A percentile compares a stretch with the other conserved stretches of the same genome.
Evolutionary conservation across 345 rosid genomes (phyloP).

Genomic region (Rubroshorea leprosula): DNA sequence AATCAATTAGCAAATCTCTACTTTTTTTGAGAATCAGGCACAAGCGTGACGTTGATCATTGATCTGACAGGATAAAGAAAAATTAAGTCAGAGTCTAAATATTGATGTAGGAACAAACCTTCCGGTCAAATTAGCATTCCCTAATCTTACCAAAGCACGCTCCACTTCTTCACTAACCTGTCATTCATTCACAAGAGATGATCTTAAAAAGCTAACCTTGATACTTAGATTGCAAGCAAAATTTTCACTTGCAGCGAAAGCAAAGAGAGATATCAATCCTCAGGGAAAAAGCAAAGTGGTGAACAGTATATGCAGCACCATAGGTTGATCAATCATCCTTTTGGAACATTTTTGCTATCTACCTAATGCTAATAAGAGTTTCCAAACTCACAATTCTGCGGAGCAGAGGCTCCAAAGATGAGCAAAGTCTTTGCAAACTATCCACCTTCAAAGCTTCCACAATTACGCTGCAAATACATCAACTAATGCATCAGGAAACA

Average conservation of each 20-base stretch:
- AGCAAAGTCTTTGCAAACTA: conserved; percentile 82
- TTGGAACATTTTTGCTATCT: not conserved
- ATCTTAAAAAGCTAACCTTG: conserved; percentile 9
- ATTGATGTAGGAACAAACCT: conserved; percentile 39
- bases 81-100: too few relatives aligned
- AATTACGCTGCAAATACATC: conserved; percentile 56
- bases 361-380: conserved; percentile 6
- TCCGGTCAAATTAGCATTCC: conserved; percentile 41
- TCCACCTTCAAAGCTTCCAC: conserved; percentile 97
- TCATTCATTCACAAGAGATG: conserved; percentile 11
- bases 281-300: too few relatives aligned
- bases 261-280: too few relatives aligned
- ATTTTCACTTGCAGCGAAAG: too few relatives aligned
- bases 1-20: too few relatives aligned
- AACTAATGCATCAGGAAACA: conserved; percentile 12
- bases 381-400: conserved; percentile 75
- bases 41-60: too few relatives aligned
- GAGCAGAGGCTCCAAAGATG: conserved; percentile 90
- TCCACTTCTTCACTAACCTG: conserved; percentile 97
- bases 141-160: conserved; percentile 73
- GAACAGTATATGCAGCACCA: too few relatives aligned
- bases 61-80: too few relatives aligned
- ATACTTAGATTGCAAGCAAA: not conserved
- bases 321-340: not conserved
- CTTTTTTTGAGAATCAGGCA: too few relatives aligned